Evolutionary conservation across 2,329 filamentous ascomycete species (phyloP).

Genomic region (Madurella mycetomatis): DNA sequence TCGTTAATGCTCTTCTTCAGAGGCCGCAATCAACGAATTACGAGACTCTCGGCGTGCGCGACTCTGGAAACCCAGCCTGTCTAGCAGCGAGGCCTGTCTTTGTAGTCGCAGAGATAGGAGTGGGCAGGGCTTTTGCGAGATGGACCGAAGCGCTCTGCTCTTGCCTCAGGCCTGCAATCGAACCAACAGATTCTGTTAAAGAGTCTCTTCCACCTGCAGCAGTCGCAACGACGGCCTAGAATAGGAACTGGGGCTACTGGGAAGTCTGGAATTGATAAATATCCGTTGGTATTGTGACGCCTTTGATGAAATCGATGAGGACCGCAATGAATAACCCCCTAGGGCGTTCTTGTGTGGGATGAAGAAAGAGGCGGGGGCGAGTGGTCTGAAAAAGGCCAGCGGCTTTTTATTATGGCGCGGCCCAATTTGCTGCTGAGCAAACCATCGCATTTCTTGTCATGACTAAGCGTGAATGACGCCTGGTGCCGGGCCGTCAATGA

Average conservation of each 20-base stretch:
- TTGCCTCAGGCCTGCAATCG: conserved; percentile 3
- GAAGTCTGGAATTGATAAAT: conserved; percentile 19
- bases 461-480: background rate
- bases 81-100: conserved; percentile 1
- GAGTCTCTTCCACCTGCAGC: conserved; percentile 5
- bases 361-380: conserved; percentile 4
- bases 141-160: conserved; percentile 8
- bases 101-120: background rate
- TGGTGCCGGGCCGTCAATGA: too few species aligned
- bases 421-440: background rate
- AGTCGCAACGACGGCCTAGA: conserved; percentile 2
- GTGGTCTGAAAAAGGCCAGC: background rate
- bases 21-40: conserved; percentile 18
- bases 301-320: conserved; percentile 17
- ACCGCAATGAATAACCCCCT: background rate
- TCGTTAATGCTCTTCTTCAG: conserved; percentile 6
- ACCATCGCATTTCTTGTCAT: background rate
- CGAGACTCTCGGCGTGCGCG: conserved; percentile 15
- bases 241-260: conserved; percentile 21
- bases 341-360: conserved; percentile 10
- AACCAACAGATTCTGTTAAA: conserved; percentile 4
- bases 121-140: background rate
- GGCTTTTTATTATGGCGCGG: background rate
- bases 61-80: background rate
- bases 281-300: conserved; percentile 8